Percentiles rank a stretch among this genome's conserved stretches.
These are phyloP conservation scores for Pelargonium cotyledonis DNA, from an alignment of 441 rosid genomes.

Conservation along the genomic window DNA sequence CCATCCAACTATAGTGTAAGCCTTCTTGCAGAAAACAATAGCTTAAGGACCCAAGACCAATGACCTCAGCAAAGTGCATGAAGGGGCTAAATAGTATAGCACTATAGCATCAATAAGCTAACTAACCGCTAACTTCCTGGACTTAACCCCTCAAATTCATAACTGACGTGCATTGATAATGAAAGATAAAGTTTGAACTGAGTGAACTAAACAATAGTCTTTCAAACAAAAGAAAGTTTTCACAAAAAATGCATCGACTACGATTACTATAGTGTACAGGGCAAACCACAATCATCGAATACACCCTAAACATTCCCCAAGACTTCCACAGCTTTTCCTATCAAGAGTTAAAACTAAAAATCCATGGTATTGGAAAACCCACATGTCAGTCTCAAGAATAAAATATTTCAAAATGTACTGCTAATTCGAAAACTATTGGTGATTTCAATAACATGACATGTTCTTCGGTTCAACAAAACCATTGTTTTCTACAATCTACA, in stretches of 20 bases:
- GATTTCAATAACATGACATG: too few species aligned
- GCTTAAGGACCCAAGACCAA: too few species aligned
- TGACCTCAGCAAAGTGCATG: not conserved
- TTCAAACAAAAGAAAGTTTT: not conserved
- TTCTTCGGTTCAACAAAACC: too few species aligned
- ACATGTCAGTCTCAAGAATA: too few species aligned
- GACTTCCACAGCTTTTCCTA: too few species aligned
- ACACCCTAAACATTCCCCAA: not conserved
- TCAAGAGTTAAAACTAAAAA: too few species aligned
- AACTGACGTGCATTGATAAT: not conserved
- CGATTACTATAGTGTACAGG: not conserved
- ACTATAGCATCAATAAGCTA: not conserved
- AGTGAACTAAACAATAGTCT: not conserved
- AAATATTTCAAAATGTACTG: too few species aligned
- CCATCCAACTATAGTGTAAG: too few species aligned
- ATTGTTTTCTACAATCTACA: too few species aligned
- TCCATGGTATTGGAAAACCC: too few species aligned
- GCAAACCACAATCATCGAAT: not conserved
- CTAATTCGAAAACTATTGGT: too few species aligned
- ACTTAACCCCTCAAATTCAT: not conserved
- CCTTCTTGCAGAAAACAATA: too few species aligned
- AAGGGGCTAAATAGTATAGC: not conserved
- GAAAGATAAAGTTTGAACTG: not conserved
- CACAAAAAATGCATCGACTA: not conserved
- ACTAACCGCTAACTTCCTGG: not conserved